Percentiles rank a stretch among this genome's conserved stretches.
Evolutionary conservation across 164 flowering plant genomes (phyloP).

Genomic region (Brasenia schreberi): DNA sequence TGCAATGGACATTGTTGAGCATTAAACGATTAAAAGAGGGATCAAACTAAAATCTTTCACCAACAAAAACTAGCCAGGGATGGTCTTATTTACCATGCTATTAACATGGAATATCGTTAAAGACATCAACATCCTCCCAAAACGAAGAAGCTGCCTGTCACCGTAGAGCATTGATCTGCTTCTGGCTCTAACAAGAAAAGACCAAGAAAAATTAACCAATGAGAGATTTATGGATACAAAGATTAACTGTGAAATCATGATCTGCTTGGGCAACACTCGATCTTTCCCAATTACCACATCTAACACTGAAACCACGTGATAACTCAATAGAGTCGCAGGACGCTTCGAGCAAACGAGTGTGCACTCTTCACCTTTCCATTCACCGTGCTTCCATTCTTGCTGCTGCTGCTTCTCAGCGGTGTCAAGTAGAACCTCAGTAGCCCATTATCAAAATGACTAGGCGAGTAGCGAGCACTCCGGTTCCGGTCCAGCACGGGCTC

Average conservation of each 20-base stretch:
- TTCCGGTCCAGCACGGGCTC: constrained; percentile 41
- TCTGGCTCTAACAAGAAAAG: not conserved
- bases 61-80: not conserved
- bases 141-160: not conserved
- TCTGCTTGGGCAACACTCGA: not conserved
- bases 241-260: not conserved
- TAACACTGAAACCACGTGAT: not conserved
- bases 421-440: constrained; percentile 71
- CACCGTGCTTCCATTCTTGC: constrained; percentile 36
- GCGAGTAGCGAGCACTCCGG: constrained; percentile 42
- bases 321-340: constrained; percentile 56
- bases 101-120: not conserved
- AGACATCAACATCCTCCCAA: not conserved
- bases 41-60: too few species aligned
- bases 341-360: constrained; percentile 69
- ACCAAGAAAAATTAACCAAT: not conserved
- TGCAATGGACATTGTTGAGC: too few species aligned
- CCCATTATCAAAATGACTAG: constrained; percentile 51
- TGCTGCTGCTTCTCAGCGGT: constrained; percentile 51
- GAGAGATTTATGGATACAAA: not conserved
- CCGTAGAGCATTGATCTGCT: too few species aligned
- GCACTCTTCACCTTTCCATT: constrained; percentile 42
- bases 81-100: not conserved
- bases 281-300: not conserved
- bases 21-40: too few species aligned